Evolutionary conservation across 768 basidiomycete species (phyloP), one percentile per base, ranked within the genome.

Genomic region (Naganishia kalamii): DNA sequence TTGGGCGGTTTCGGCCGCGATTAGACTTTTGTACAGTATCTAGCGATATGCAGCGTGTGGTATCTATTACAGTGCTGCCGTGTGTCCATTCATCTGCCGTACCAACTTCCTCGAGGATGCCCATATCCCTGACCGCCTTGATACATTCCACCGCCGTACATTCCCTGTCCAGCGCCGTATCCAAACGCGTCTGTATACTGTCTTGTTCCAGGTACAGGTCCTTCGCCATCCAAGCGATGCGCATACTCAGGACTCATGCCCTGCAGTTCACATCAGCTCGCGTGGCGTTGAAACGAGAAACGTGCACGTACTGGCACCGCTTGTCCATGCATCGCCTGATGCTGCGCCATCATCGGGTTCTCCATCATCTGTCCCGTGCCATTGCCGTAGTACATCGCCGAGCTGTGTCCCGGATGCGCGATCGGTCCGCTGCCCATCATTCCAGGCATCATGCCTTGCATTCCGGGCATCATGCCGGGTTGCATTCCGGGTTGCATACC

Each of bases 211-310:
- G 63, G 63, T 4, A 64, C 25, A 1, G 63, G 63, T 3, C 51
- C 63, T 23, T 64, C 63, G 0, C 63, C 63, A 12, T 64, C 63
- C 63, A 64, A 54, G 17, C 63, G 50, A 23, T 64, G 63, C 21
- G 63, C 63, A 15, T 44, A 54, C 17, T 64, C 63, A 35, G 50
- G 50, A 13, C 27, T 37, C 50, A 63, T 30, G 0, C 54, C 54
- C 54, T 57, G 43, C 17, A 40, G 7, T 40, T 40, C 37, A 40
- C 37, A 17, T 40, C 17, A 40, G 37, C 37, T 40, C 37, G 7
- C 37, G 37, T 7, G 17, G 8, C 8, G 8, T 11, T 5, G 52
- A 44, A 27, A 25, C 12, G 40, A 44, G 13, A 27, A 40, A 25
- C 23, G 21, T 19, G 4, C 0, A 41, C 63, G 54, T 52, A 64